Evolutionary conservation across 176 grass and related monocot genomes (phyloP).

Genomic region (Pontederia crassipes): DNA sequence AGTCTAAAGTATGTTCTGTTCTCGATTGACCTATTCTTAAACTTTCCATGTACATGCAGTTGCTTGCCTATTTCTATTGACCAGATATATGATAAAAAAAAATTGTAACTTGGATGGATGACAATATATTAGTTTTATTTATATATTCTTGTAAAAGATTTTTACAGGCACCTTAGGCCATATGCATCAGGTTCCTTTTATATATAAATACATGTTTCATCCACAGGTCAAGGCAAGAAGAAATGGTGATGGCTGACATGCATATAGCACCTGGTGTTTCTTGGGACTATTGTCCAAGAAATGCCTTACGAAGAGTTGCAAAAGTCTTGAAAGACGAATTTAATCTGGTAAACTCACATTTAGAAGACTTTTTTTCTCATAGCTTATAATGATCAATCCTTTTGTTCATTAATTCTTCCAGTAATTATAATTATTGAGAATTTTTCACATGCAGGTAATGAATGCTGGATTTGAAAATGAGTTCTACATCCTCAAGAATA

Average conservation of each 20-base stretch:
- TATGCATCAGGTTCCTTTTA: not conserved
- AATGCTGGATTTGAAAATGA: slow-evolving; percentile 95
- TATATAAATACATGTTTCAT: not conserved
- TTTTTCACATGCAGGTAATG: slow-evolving; percentile 43
- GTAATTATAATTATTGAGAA: slow-evolving; percentile 13
- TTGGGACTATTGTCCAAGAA: slow-evolving; percentile 94
- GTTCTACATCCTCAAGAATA: slow-evolving; percentile 81
- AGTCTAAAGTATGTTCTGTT: too few relatives aligned
- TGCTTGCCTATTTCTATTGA: too few relatives aligned
- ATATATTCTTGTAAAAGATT: too few relatives aligned
- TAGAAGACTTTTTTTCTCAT: slow-evolving; percentile 2
- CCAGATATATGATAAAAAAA: too few relatives aligned
- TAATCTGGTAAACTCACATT: slow-evolving; percentile 42
- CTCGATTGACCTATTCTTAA: too few relatives aligned
- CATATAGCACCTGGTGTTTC: slow-evolving; percentile 69
- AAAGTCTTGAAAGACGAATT: slow-evolving; percentile 74
- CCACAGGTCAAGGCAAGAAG: slow-evolving; percentile 58
- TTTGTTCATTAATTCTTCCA: slow-evolving; percentile 12
- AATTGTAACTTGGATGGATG: too few relatives aligned
- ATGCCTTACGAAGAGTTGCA: slow-evolving; percentile 53
- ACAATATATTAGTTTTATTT: too few relatives aligned
- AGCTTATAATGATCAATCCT: slow-evolving; percentile 17
- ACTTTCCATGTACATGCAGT: too few relatives aligned
- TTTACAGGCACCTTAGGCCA: too few relatives aligned
- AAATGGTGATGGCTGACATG: slow-evolving; percentile 97